Evolutionary conservation across 345 rosid genomes (phyloP).

Genomic region (Draba incana): DNA sequence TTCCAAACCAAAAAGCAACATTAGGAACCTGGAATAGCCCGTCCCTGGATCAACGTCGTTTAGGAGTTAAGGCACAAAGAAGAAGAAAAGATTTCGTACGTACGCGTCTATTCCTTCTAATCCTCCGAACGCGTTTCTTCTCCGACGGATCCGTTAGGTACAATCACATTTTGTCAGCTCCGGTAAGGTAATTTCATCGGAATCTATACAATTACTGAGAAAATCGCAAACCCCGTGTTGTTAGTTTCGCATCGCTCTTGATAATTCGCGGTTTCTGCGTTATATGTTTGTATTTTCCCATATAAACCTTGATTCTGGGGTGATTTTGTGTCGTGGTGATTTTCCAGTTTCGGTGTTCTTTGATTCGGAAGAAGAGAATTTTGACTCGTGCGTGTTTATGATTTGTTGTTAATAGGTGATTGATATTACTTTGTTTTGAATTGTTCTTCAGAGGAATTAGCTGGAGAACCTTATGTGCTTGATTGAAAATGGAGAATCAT

Average conservation of each 20-base stretch:
- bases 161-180: neutral
- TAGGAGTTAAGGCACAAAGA: neutral
- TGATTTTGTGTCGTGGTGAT: no score
- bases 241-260: no score
- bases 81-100: neutral
- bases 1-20: neutral
- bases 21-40: slow-evolving; percentile 16
- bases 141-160: slow-evolving; percentile 5
- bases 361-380: neutral
- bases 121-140: slow-evolving; percentile 13
- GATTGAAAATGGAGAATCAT: slow-evolving; percentile 42
- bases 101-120: neutral
- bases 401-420: neutral
- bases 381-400: neutral
- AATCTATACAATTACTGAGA: no score
- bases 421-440: slow-evolving; percentile 8
- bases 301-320: no score
- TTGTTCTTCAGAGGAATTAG: neutral
- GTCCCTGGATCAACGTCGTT: neutral
- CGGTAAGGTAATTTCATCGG: slow-evolving; percentile 1
- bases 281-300: no score
- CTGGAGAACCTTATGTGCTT: slow-evolving; percentile 12
- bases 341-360: neutral
- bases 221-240: no score
- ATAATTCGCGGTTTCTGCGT: no score